Conservation (phyloP, 2,329 filamentous ascomycete genomes). For the Blumeria graminis region DNA sequence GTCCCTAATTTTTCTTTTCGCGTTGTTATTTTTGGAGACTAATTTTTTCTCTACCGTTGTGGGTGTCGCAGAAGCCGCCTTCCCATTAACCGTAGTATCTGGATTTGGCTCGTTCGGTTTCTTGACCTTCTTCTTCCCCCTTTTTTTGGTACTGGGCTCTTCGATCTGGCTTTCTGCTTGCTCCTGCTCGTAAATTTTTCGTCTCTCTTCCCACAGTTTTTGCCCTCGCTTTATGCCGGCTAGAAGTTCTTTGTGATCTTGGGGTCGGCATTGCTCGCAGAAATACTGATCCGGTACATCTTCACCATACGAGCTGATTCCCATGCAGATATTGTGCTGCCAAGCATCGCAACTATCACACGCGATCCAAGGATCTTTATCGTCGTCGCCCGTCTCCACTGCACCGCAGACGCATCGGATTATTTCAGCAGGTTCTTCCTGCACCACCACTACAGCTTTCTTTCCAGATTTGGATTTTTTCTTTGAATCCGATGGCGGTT, state of each 20-base stretch:
- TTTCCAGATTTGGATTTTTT: constrained; percentile 27
- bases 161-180: constrained; percentile 24
- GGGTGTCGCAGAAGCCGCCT: constrained; percentile 10
- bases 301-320: constrained; percentile 50
- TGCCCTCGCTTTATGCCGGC: constrained; percentile 58
- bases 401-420: constrained; percentile 89
- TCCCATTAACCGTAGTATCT: constrained; percentile 20
- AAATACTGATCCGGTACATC: constrained; percentile 68
- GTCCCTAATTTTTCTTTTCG: constrained; percentile 33
- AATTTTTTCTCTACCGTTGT: constrained; percentile 18
- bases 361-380: constrained; percentile 79
- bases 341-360: constrained; percentile 83
- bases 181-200: constrained; percentile 31
- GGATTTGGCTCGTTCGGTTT: constrained; percentile 34
- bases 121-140: constrained; percentile 37
- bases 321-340: constrained; percentile 96
- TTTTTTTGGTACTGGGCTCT: constrained; percentile 22
- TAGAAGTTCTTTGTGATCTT: constrained; percentile 50
- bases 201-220: constrained; percentile 59
- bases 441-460: constrained; percentile 19
- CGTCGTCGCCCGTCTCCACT: constrained; percentile 62
- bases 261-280: constrained; percentile 69
- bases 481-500: constrained; percentile 22
- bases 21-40: constrained; percentile 16
- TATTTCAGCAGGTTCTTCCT: constrained; percentile 28